Conservation (phyloP, 1,284 basidiomycete genomes). For the Marasmius tenuissimus region DNA sequence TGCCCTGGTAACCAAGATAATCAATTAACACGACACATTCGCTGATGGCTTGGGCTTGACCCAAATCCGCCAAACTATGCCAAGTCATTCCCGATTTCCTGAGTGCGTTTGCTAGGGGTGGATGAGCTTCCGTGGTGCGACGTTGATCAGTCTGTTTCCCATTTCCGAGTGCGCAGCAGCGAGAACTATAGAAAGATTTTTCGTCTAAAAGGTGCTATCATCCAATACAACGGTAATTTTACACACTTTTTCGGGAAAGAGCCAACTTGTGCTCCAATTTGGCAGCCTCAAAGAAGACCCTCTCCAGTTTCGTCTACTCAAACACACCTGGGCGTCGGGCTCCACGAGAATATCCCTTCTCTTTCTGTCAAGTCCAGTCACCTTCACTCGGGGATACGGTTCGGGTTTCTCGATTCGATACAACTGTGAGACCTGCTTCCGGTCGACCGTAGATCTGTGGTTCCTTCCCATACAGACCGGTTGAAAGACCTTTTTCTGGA, state of each 20-base stretch:
- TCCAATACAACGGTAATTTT: conserved; percentile 2
- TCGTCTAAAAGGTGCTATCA: background rate
- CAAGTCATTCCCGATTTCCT: conserved; percentile 82
- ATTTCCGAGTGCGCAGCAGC: conserved; percentile 79
- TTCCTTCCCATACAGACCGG: conserved; percentile 69
- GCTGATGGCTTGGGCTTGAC: conserved; percentile 84
- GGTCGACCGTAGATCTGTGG: conserved; percentile 84
- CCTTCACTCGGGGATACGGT: conserved; percentile 83
- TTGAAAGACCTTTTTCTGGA: conserved; percentile 47
- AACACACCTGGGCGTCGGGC: conserved; percentile 86
- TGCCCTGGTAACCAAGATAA: conserved; percentile 88
- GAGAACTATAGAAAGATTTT: conserved; percentile 54
- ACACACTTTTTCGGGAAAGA: conserved; percentile 72
- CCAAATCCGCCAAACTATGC: conserved; percentile 83
- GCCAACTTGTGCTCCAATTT: conserved; percentile 85
- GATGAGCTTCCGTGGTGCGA: conserved; percentile 88
- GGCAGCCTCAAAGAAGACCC: conserved; percentile 86
- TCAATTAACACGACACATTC: conserved; percentile 93
- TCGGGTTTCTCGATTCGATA: conserved; percentile 71
- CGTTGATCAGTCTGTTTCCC: conserved; percentile 85
- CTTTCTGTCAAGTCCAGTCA: conserved; percentile 90
- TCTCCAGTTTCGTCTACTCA: conserved; percentile 87
- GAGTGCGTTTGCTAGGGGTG: conserved; percentile 75
- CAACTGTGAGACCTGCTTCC: conserved; percentile 67
- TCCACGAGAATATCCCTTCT: conserved; percentile 88